phyloP scores from a whole-genome alignment of 2,329 filamentous ascomycete species.

The Colletotrichum tamarilloi region DNA sequence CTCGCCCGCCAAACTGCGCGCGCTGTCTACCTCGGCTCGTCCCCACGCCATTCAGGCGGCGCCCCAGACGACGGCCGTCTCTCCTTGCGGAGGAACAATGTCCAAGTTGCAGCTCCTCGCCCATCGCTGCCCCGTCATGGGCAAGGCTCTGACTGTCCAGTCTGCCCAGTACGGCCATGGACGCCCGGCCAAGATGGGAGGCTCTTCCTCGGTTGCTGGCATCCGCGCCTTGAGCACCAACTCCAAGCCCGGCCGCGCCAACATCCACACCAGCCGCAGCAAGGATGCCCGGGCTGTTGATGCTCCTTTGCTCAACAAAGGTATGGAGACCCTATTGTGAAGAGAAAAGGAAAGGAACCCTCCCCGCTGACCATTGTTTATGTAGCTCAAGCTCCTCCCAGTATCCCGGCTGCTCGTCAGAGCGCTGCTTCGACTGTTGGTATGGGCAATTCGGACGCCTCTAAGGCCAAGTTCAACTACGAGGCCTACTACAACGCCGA shows the following conservation, averaged over 20 bases:
- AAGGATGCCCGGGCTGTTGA: conserved; percentile 85
- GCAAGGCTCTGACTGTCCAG: conserved; percentile 94
- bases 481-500: conserved; percentile 88
- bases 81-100: conserved; percentile 90
- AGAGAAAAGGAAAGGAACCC: background rate
- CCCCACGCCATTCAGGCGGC: conserved; percentile 31
- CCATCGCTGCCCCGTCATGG: conserved; percentile 97
- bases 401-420: conserved; percentile 43
- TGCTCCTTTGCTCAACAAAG: conserved; percentile 58
- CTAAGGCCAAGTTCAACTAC: conserved; percentile 81
- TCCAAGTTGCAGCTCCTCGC: conserved; percentile 96
- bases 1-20: conserved; percentile 89
- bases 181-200: conserved; percentile 50
- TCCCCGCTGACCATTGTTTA: conserved; percentile 36
- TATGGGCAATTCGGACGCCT: conserved; percentile 32
- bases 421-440: conserved; percentile 40
- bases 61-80: conserved; percentile 64
- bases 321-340: conserved; percentile 49
- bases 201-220: conserved; percentile 58
- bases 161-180: conserved; percentile 65
- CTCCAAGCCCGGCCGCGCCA: conserved; percentile 71
- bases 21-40: conserved; percentile 81
- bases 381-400: conserved; percentile 50
- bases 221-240: conserved; percentile 63
- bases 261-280: conserved; percentile 82